Conservation (phyloP, 129 eudicot species). For the Flaveria ramosissima region DNA sequence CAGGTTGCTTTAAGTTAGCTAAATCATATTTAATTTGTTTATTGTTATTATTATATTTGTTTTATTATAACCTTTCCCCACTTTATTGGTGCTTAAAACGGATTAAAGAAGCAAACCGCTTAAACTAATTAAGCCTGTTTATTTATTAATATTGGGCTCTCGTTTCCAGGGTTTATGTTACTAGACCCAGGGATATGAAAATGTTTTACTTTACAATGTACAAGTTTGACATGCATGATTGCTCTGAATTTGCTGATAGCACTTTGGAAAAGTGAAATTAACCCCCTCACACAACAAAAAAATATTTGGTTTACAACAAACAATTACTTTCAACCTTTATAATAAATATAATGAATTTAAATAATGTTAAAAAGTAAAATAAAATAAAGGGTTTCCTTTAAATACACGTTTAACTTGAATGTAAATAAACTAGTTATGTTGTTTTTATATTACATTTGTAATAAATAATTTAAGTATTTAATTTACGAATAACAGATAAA, state of each 20-base stretch:
- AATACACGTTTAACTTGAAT: background rate
- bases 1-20: constrained; percentile 2
- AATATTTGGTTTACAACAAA: background rate
- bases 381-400: background rate
- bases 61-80: background rate
- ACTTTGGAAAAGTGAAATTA: background rate
- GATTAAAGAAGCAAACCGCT: constrained; percentile 31
- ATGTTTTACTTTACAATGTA: background rate
- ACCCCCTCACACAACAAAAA: background rate
- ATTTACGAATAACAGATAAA: too few relatives aligned
- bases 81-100: constrained; percentile 33
- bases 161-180: background rate
- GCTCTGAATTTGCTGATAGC: background rate
- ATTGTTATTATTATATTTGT: background rate
- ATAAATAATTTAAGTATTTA: too few relatives aligned
- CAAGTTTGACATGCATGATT: constrained; percentile 6
- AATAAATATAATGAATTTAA: too few relatives aligned
- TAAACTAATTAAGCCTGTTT: background rate
- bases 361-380: too few relatives aligned
- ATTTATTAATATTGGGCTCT: background rate
- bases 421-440: background rate
- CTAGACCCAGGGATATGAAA: background rate
- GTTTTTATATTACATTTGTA: too few relatives aligned
- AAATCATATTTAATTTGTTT: constrained; percentile 9
- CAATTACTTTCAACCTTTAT: too few relatives aligned